These are phyloP conservation scores for Cryptococcus depauperatus DNA, from an alignment of 1,284 basidiomycete species.

Conservation along the genomic window DNA sequence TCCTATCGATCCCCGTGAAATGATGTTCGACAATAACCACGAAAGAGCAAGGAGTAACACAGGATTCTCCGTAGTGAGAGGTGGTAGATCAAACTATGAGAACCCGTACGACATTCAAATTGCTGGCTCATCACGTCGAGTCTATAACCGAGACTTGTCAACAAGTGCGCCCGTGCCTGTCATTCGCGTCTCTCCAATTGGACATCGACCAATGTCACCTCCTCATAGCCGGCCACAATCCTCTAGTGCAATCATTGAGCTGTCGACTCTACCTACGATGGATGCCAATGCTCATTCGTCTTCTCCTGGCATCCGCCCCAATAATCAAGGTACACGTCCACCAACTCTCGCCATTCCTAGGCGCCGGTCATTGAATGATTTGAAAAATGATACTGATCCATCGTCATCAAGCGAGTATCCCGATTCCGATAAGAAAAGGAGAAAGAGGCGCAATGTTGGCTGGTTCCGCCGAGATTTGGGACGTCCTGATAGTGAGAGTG, in stretches of 20 bases:
- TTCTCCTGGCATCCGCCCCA: conserved; percentile 14
- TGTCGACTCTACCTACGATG: conserved; percentile 6
- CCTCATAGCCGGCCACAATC: conserved; percentile 26
- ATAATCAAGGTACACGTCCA: conserved; percentile 25
- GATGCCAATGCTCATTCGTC: conserved; percentile 1
- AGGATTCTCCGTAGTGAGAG: conserved; percentile 40
- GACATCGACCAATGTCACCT: conserved; percentile 13
- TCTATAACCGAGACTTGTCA: not conserved
- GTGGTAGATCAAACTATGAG: conserved; percentile 32
- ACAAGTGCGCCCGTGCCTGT: conserved; percentile 12
- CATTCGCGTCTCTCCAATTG: conserved; percentile 20
- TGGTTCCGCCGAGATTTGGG: conserved; percentile 14
- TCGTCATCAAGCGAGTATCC: conserved; percentile 18
- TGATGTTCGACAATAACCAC: not conserved
- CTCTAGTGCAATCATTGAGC: conserved; percentile 26
- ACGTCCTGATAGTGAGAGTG: conserved; percentile 2
- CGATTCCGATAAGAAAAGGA: conserved; percentile 10
- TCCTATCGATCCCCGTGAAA: conserved; percentile 6
- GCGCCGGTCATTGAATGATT: conserved; percentile 33
- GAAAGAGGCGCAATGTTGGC: conserved; percentile 14
- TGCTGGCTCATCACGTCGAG: not conserved
- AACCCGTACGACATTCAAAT: conserved; percentile 23
- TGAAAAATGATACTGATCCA: conserved; percentile 22
- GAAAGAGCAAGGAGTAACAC: conserved; percentile 11
- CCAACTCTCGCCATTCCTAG: conserved; percentile 30